Evolutionary conservation across 441 rosid genomes (phyloP), one percentile per base, ranked within the genome.

Genomic region (Macaranga tanarius): DNA sequence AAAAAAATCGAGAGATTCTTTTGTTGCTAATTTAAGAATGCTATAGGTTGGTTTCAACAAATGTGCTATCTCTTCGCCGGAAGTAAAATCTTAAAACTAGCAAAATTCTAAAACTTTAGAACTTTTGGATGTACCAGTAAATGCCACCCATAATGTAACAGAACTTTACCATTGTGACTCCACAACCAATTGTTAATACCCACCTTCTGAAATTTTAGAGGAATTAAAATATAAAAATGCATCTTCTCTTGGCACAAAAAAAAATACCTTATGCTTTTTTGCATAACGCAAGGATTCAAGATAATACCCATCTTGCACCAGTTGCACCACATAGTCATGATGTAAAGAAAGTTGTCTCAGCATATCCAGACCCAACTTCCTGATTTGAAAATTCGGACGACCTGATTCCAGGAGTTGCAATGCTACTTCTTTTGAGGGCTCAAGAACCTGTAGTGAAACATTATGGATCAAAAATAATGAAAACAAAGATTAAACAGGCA

Each of bases 391-490:
- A 80, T 86, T 89, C 72, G 88, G 93, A 62, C 89, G 73, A 70
- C 98, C 98, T 1, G 91, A 85, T 76, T 91, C 98, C 58, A 91
- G 79, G 68, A 93, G 93, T 78, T 96, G 97, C 82, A 93, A 67
- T 65, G 99, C 98, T 26, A 93, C 99, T 83, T 96, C 97, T 82
- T 90, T 96, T 19, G 99, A 96, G 59, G 97, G 97, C 76, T 93
- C 97, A 34, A 96, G 84, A 82, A 93, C 87, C 99, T 96, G 84
- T 56, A 77, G 42, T 23, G 62, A 48, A 74, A 77, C 31, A 67
- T 38, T 22, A 65, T 42, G 64, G 45, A 65, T 20, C 45, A 15
- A 71, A 65, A 75, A 69, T 47, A 78, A 56, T 54, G 23, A 45
- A 28, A 71, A 56, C 40, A 57, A 38, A 52, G 47, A 57, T 62